Conservation (phyloP, 345 rosid species). For the Erodium maritimum region DNA sequence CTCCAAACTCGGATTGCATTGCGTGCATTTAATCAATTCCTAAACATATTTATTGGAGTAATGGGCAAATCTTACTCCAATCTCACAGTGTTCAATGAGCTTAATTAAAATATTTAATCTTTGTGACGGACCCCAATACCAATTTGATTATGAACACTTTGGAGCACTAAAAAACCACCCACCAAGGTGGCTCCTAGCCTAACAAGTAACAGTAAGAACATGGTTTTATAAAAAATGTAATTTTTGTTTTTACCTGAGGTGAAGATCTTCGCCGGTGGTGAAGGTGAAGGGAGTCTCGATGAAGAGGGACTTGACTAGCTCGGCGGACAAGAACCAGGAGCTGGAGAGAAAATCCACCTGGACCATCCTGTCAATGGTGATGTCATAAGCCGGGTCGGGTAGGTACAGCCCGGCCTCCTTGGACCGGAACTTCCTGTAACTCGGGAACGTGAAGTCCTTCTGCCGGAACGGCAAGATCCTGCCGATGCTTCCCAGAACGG, state of each 20-base stretch:
- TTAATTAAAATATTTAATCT: no score
- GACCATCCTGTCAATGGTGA: slow-evolving; percentile 63
- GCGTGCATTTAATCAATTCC: background rate
- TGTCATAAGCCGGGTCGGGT: slow-evolving; percentile 96
- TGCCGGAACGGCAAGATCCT: slow-evolving; percentile 91
- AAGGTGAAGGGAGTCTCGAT: slow-evolving; percentile 85
- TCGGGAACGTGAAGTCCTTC: slow-evolving; percentile 90
- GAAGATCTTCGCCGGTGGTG: slow-evolving; percentile 96
- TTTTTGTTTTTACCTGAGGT: slow-evolving; percentile 57
- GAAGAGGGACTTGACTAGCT: slow-evolving; percentile 79
- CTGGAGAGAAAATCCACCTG: slow-evolving; percentile 97
- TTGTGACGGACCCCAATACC: background rate
- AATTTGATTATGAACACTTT: no score
- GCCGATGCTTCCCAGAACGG: slow-evolving; percentile 91
- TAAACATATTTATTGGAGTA: background rate
- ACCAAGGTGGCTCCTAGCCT: no score
- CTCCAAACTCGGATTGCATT: background rate
- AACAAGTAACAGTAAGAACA: no score
- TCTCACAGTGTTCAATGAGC: background rate
- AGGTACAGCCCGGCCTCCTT: slow-evolving; percentile 93
- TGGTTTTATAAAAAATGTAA: background rate
- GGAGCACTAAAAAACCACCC: no score
- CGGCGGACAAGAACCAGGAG: slow-evolving; percentile 92
- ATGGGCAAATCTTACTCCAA: background rate
- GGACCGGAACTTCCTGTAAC: slow-evolving; percentile 78